These are phyloP conservation scores for Backusella tarrabulga DNA, from an alignment of 192 early-diverging fungal genomes.

Conservation along the genomic window DNA sequence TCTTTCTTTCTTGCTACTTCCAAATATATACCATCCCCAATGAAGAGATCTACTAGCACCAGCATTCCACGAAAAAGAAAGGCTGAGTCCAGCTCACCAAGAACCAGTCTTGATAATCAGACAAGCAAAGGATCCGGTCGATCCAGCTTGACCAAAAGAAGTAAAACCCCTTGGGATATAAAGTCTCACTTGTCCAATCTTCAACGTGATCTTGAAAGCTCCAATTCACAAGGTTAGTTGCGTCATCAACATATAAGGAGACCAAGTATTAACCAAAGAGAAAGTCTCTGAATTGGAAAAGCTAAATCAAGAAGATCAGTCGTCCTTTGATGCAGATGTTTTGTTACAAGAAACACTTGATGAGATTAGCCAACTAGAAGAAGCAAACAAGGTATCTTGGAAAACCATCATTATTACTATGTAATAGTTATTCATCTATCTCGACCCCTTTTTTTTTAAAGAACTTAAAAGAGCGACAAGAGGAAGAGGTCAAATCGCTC, in stretches of 20 bases:
- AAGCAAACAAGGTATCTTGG: not conserved
- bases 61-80: not conserved
- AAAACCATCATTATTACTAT: not conserved
- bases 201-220: not conserved
- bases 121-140: not conserved
- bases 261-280: not conserved
- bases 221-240: not conserved
- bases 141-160: not conserved
- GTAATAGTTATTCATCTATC: not conserved
- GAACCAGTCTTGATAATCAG: not conserved
- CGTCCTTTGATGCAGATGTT: not conserved
- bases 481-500: not conserved
- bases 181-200: not conserved
- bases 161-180: not conserved
- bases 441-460: not conserved
- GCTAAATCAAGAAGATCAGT: not conserved
- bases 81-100: not conserved
- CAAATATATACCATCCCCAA: not conserved
- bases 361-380: not conserved
- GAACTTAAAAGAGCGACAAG: not conserved
- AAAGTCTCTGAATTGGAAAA: conserved; percentile 1
- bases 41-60: not conserved
- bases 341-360: conserved; percentile 2
- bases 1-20: not conserved
- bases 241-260: not conserved